Base-by-base conservation (phyloP, 345 rosid species). In the Passiflora organensis region DNA sequence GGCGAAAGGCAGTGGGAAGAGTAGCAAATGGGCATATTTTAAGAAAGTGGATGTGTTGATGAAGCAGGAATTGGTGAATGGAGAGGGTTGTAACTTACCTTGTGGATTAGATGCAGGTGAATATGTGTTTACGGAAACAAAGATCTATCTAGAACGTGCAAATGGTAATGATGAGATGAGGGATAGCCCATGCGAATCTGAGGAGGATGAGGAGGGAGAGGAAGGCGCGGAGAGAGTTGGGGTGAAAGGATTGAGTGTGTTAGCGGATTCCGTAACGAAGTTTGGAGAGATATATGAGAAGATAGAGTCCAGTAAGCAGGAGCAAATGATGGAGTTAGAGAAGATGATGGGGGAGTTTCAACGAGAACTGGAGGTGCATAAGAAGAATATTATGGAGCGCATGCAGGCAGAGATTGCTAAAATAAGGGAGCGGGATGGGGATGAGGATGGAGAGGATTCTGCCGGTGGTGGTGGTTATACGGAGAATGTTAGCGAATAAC, bases 61-160 rank as follows among this genome's bases (percentile, higher is more conserved):
- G 67, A 51, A 47, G 24, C 59, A 44, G 25, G 66, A 55, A 20
- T 25, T 19, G 19, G 80, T 73, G 32, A 20, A 52, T 28, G 39
- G 69, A n/a, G 58, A 66, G 13, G 57, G 61, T 46, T 32, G 38
- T 8, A 64, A 60, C 48, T 65, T 80, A 66, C 70, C 80, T 20
- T 80, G 86, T 53, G 85, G 85, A 28, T 57, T 80, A 15, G 85
- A 80, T 75, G 77, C 85, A 0, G 85, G 82, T 32, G 82, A 80
- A 63, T 80, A 34, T 63, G 78, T 79, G 23, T 80, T 80, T 51
- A 74, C 74, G 56, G 77, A 80, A 22, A 72, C 78, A 16, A 25
- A 46, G n/a, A 77, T 80, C 56, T 80, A 80, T 72, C 57, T 80
- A 73, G 78, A 80, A 25, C 56, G 67, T 41, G 80, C 82, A 8